Evolutionary conservation across 208 protist species (phyloP), one percentile per base, ranked within the genome.

Genomic region (Trypanosomatidae sp.): DNA sequence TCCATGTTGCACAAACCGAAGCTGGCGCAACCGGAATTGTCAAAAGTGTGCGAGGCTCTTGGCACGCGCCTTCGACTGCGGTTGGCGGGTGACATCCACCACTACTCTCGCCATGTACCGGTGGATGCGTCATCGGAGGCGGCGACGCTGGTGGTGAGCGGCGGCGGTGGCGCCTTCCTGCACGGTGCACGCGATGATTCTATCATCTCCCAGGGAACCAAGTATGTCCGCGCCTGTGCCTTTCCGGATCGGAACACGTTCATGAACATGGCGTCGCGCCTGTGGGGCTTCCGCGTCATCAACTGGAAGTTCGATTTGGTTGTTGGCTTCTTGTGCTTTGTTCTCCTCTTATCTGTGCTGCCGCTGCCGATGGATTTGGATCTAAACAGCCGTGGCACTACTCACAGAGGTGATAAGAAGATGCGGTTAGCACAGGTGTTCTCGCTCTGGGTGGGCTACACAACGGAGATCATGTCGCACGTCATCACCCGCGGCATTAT

Each of bases 241-340:
- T 94, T 93, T 68, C 91, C 91, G 6, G 56, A 66, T 1, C 59
- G 69, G n/a, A 87, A 90, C 80, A 89, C 85, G n/a, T 85, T 87
- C 65, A 80, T 91, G 73, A 76, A 76, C 41, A 86, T 94, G 66
- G 82, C 82, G 10, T 77, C 86, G 17, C 79, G 88, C 19, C 83
- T 91, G 55, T 87, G 81, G 68, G 87, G 89, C 36, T 94, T 96
- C 68, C 85, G 91, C 15, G 62, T 94, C 15, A 79, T 96, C 58
- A 94, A 96, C 73, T 96, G 91, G 88, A 88, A 94, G 81, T 96
- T 96, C 47, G 91, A 94, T 73, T 65, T 96, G 59, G 82, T 96
- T 58, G 81, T 85, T 22, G 91, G 87, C 13, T 70, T 86, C 60
- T 71, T 86, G 55, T 95, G 86, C 81, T 92, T 93, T 50, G 69